Conservation (phyloP, 73 alveolate genomes). For the Urostyla sp. region DNA sequence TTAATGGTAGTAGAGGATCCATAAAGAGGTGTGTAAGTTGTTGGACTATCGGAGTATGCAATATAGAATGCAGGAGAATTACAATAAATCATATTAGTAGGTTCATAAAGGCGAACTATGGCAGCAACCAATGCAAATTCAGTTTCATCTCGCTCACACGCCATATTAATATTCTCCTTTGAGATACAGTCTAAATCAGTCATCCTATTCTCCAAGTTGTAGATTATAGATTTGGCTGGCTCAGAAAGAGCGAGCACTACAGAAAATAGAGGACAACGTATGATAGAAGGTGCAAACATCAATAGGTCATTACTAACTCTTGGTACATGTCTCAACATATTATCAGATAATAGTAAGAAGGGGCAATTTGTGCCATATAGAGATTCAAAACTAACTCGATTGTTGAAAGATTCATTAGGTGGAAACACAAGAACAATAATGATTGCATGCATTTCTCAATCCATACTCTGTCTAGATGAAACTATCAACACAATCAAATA, state of each 20-base stretch:
- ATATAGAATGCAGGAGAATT: slow-evolving; percentile 81
- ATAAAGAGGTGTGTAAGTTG: slow-evolving; percentile 77
- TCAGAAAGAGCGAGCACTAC: slow-evolving; percentile 88
- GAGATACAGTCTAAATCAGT: slow-evolving; percentile 51
- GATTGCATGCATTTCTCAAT: slow-evolving; percentile 93
- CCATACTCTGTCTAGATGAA: slow-evolving; percentile 80
- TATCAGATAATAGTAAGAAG: slow-evolving; percentile 75
- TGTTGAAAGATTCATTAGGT: slow-evolving; percentile 90
- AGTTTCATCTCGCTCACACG: slow-evolving; percentile 91
- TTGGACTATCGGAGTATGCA: slow-evolving; percentile 79
- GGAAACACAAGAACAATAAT: slow-evolving; percentile 90
- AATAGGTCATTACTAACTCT: slow-evolving; percentile 87
- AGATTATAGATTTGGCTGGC: slow-evolving; percentile 89
- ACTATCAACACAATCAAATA: slow-evolving; percentile 90
- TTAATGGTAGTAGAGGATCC: slow-evolving; percentile 87
- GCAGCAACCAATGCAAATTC: slow-evolving; percentile 90
- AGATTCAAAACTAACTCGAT: slow-evolving; percentile 91
- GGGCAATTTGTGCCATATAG: slow-evolving; percentile 89
- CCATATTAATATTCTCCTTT: slow-evolving; percentile 77
- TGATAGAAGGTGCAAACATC: slow-evolving; percentile 93
- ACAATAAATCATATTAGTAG: slow-evolving; percentile 74
- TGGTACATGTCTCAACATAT: slow-evolving; percentile 91
- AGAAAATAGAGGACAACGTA: slow-evolving; percentile 80
- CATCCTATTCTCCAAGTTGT: slow-evolving; percentile 56
- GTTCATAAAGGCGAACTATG: slow-evolving; percentile 86